Conservation (phyloP, 768 basidiomycete species). For the Lactarius trivialis region DNA sequence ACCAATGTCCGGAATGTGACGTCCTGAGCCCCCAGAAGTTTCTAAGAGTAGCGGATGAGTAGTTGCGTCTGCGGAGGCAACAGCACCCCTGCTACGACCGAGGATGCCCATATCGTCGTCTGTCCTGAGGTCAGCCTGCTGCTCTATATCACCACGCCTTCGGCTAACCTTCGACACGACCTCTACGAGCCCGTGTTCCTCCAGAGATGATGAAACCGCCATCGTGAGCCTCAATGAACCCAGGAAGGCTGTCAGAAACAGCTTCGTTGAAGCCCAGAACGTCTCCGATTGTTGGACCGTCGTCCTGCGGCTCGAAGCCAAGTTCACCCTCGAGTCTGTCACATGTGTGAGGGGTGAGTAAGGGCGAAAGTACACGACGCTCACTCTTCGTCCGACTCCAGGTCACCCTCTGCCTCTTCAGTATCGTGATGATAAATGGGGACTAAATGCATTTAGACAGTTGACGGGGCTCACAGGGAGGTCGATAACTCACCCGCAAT, state of each 20-base stretch:
- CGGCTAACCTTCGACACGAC: conserved; percentile 20
- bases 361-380: conserved; percentile 16
- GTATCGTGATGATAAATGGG: conserved; percentile 44
- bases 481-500: conserved; percentile 41
- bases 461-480: background rate
- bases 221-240: conserved; percentile 22
- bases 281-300: conserved; percentile 21
- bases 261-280: conserved; percentile 22
- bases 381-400: conserved; percentile 61
- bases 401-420: conserved; percentile 54
- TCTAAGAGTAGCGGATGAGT: conserved; percentile 81
- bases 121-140: background rate
- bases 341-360: conserved; percentile 4
- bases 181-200: conserved; percentile 17
- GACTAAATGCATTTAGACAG: conserved; percentile 4
- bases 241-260: conserved; percentile 22
- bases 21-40: conserved; percentile 40
- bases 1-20: conserved; percentile 38
- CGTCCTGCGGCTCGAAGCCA: conserved; percentile 29
- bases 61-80: conserved; percentile 57
- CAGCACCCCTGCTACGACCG: conserved; percentile 49
- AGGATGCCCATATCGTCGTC: conserved; percentile 58
- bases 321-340: conserved; percentile 31
- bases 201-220: conserved; percentile 21
- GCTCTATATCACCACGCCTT: background rate